Conservation (phyloP, 169 alveolate species). For the Plasmodium blacklocki region DNA sequence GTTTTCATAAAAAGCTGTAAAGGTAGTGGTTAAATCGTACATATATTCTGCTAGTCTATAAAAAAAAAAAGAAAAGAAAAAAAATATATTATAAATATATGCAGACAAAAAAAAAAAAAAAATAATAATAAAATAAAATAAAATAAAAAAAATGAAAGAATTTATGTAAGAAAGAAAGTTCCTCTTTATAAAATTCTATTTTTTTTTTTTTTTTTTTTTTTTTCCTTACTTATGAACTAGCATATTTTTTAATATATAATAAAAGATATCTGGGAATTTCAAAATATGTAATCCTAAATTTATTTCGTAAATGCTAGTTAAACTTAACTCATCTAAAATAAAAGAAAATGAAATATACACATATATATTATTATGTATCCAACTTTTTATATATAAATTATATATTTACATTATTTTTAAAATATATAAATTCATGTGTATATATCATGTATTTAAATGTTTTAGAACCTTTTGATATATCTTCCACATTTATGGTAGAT, state of each 20-base stretch:
- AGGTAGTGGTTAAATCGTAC: constrained; percentile 93
- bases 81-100: too few species aligned
- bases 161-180: background rate
- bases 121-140: background rate
- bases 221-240: constrained; percentile 76
- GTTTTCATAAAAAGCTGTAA: constrained; percentile 95
- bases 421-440: too few species aligned
- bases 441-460: background rate
- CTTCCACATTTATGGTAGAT: constrained; percentile 83
- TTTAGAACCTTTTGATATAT: constrained; percentile 27
- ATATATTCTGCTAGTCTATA: constrained; percentile 95
- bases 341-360: background rate
- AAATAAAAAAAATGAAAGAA: background rate
- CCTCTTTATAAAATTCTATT: background rate
- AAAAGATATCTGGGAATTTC: constrained; percentile 83
- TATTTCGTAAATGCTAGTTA: constrained; percentile 78
- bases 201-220: background rate
- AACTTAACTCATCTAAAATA: constrained; percentile 55
- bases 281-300: constrained; percentile 82
- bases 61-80: constrained; percentile 21
- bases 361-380: background rate
- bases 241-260: constrained; percentile 79
- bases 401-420: background rate
- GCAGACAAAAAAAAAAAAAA: constrained; percentile 75
- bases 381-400: background rate